phyloP scores from a whole-genome alignment of 2,329 filamentous ascomycete species.

The Neopestalotiopsis sp. region DNA sequence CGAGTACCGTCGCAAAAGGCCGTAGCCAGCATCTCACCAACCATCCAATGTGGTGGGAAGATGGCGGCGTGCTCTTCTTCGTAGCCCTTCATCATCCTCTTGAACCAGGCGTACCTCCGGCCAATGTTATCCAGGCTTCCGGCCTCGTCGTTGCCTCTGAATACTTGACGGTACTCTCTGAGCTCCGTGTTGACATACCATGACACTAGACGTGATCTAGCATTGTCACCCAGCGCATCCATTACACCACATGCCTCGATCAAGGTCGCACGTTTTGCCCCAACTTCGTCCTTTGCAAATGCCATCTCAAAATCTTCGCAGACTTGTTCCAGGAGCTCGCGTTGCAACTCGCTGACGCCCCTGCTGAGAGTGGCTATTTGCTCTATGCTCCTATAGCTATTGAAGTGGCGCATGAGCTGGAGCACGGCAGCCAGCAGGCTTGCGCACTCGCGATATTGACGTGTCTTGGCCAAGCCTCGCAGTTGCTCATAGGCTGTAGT shows the following conservation, averaged over 20 bases:
- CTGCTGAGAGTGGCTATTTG: constrained; percentile 94
- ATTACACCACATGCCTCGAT: constrained; percentile 91
- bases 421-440: constrained; percentile 93
- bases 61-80: constrained; percentile 90
- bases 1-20: constrained; percentile 94
- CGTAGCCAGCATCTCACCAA: constrained; percentile 87
- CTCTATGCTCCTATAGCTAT: constrained; percentile 95
- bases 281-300: constrained; percentile 87
- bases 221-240: constrained; percentile 90
- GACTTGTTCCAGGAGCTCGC: constrained; percentile 94
- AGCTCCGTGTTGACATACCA: constrained; percentile 99
- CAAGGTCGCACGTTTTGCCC: constrained; percentile 71
- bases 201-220: constrained; percentile 79
- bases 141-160: constrained; percentile 94
- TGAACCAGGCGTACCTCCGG: constrained; percentile 94
- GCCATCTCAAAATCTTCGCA: constrained; percentile 98
- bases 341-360: constrained; percentile 91
- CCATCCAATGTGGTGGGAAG: constrained; percentile 87
- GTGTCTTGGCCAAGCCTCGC: constrained; percentile 77
- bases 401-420: constrained; percentile 98
- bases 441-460: constrained; percentile 94
- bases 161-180: constrained; percentile 93
- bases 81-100: constrained; percentile 92
- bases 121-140: constrained; percentile 97
- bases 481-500: constrained; percentile 99